phyloP scores from a whole-genome alignment of 768 basidiomycete genomes.

The Hericium coralloides region DNA sequence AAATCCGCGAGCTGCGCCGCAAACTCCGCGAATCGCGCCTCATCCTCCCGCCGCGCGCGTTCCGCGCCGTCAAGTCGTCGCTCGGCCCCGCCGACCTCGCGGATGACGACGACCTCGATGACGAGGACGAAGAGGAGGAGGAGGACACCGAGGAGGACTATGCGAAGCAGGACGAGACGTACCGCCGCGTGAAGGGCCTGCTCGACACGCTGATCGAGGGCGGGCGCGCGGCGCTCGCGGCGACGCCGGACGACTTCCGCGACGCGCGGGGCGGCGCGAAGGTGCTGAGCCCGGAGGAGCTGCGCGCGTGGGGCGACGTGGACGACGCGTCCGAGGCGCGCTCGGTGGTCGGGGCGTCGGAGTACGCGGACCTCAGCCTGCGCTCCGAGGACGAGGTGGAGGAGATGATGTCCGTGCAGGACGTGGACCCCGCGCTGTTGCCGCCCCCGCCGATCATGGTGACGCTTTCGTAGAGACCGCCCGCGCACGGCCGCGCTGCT shows the following conservation, averaged over 20 bases:
- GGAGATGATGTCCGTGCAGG: conserved; percentile 14
- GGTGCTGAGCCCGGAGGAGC: conserved; percentile 67
- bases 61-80: conserved; percentile 45
- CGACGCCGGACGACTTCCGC: conserved; percentile 41
- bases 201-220: conserved; percentile 53
- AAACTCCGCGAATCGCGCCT: conserved; percentile 78
- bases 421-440: conserved; percentile 9
- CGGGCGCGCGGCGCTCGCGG: conserved; percentile 55
- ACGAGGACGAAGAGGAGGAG: conserved; percentile 32
- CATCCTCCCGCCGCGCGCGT: conserved; percentile 61
- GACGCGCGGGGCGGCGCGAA: conserved; percentile 40
- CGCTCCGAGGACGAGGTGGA: conserved; percentile 23
- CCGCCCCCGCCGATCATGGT: conserved; percentile 36
- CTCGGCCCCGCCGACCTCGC: conserved; percentile 32
- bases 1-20: conserved; percentile 78
- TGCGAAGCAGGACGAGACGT: conserved; percentile 42
- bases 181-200: conserved; percentile 52
- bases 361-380: conserved; percentile 7
- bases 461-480: conserved; percentile 26
- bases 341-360: conserved; percentile 7
- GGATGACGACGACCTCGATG: conserved; percentile 30
- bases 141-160: conserved; percentile 16
- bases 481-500: conserved; percentile 2
- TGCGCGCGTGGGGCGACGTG: conserved; percentile 45
- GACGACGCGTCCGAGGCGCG: conserved; percentile 17